These are phyloP conservation scores for Dimargaris verticillata DNA, from an alignment of 192 early-diverging fungal species.

Conservation along the genomic window DNA sequence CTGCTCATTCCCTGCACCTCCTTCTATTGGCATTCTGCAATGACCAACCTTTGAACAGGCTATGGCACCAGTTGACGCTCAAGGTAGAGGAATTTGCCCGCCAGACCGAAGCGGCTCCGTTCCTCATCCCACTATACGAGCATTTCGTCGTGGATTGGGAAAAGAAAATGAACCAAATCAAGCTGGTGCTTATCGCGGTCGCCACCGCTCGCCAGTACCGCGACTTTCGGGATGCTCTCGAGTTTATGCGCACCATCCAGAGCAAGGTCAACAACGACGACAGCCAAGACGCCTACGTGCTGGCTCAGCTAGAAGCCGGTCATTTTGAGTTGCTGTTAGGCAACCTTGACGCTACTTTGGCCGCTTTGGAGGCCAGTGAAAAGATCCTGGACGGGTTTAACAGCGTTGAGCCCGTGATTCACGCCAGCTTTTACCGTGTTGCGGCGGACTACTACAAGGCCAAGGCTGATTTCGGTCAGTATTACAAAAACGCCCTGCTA, in stretches of 20 bases:
- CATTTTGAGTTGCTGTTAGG: slow-evolving; percentile 62
- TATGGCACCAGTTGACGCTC: slow-evolving; percentile 95
- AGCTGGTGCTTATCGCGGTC: slow-evolving; percentile 68
- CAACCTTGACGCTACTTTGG: slow-evolving; percentile 70
- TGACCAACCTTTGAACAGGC: too few relatives aligned
- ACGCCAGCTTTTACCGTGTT: slow-evolving; percentile 89
- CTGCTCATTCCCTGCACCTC: too few relatives aligned
- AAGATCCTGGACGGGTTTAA: slow-evolving; percentile 60
- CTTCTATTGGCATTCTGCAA: too few relatives aligned
- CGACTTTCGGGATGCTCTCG: slow-evolving; percentile 41
- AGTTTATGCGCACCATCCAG: slow-evolving; percentile 56
- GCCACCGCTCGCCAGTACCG: slow-evolving; percentile 54
- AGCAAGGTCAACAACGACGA: slow-evolving; percentile 50
- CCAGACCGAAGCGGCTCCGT: slow-evolving; percentile 54
- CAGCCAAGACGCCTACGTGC: slow-evolving; percentile 67
- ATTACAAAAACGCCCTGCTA: slow-evolving; percentile 88
- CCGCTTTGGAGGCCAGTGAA: slow-evolving; percentile 69
- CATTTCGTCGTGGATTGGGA: slow-evolving; percentile 90
- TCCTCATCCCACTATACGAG: slow-evolving; percentile 68
- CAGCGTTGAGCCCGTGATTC: slow-evolving; percentile 69
- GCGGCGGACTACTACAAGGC: slow-evolving; percentile 95
- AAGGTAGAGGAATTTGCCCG: slow-evolving; percentile 62
- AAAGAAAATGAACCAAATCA: slow-evolving; percentile 86
- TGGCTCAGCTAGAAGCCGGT: slow-evolving; percentile 74
- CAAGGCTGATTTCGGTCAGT: slow-evolving; percentile 78